phyloP scores from a whole-genome alignment of 2,329 filamentous ascomycete genomes.

The Arthrobotrys megalospora region DNA sequence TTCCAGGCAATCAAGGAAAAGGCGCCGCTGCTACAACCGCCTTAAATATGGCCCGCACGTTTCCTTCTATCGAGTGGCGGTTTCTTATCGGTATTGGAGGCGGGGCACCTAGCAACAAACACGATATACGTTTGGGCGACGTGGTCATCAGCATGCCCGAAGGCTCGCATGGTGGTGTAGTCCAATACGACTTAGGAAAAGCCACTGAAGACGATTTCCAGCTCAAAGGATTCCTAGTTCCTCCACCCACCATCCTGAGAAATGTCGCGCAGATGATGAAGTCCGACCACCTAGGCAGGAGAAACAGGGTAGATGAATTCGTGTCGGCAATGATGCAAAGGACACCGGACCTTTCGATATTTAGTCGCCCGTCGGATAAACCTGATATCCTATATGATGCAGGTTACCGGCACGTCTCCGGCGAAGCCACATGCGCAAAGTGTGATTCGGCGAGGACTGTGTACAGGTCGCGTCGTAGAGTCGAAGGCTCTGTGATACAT shows the following conservation, averaged over 20 bases:
- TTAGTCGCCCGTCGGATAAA: background rate
- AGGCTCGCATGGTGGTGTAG: slow-evolving; percentile 13
- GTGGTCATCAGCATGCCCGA: slow-evolving; percentile 60
- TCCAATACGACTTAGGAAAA: slow-evolving; percentile 40
- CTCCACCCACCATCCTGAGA: slow-evolving; percentile 1
- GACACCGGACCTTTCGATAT: background rate
- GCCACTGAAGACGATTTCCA: slow-evolving; percentile 20
- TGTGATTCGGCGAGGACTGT: slow-evolving; percentile 5
- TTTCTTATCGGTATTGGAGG: slow-evolving; percentile 65
- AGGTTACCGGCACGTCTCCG: slow-evolving; percentile 12
- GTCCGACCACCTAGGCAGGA: background rate
- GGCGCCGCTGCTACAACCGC: slow-evolving; percentile 63
- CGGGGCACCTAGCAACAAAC: slow-evolving; percentile 57
- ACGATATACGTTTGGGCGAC: slow-evolving; percentile 59
- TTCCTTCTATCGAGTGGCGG: slow-evolving; percentile 63
- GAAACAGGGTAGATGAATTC: slow-evolving; percentile 14
- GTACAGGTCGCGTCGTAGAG: background rate
- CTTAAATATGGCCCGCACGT: slow-evolving; percentile 63
- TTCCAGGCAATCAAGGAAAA: slow-evolving; percentile 64
- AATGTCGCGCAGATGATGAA: slow-evolving; percentile 15
- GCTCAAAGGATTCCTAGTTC: slow-evolving; percentile 18
- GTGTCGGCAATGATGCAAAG: background rate
- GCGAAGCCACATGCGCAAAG: slow-evolving; percentile 3
- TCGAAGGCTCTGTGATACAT: slow-evolving; percentile 19
- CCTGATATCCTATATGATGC: slow-evolving; percentile 19